Base-by-base conservation (phyloP, 2,329 filamentous ascomycete species). In the Leptodontidium sp. region DNA sequence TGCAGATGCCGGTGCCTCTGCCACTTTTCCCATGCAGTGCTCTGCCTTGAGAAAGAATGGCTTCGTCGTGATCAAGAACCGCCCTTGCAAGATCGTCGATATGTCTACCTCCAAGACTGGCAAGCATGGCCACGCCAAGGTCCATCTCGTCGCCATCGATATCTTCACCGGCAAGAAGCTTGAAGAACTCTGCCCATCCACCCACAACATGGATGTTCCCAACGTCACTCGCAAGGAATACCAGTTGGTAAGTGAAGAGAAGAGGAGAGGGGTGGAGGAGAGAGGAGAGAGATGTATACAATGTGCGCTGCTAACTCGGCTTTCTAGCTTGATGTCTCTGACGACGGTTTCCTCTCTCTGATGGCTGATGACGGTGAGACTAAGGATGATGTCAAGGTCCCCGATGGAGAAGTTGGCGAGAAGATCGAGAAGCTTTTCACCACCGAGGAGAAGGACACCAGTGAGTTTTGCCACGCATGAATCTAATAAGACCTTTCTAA, bases 31-130 rank as follows among this genome's bases (percentile, higher is more conserved):
- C 79, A 97, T 97, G 93, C 96, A 99, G 90, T 99, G 96, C 87
- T 99, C 97, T 87, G 95, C 97, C 80, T 90, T 99, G 88, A 92
- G 96, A 83, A 98, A 99, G 94, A 97, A 97, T 91, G 95, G 96
- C 77, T 91, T 92, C 89, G 96, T 99, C 84, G 91, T 95, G 83
- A 98, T 99, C 87, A 99, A 99, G 91, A 86, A 88, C 85, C 96
- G 96, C 79, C 97, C 96, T 79, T 99, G 96, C 94, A 99, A 98
- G 93, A 99, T 99, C 80, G 93, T 98, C 84, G 96, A 99, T 82
- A 99, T 99, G 97, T 97, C 94, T 78, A 99, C 96, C 87, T 99
- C 96, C 84, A 99, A 99, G 94, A 99, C 96, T 78, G 96, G 96
- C 86, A 99, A 99, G 93, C 96, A 99, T 92, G 96, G 96, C 84